A percentile compares a stretch with the other conserved stretches of the same genome.
Conservation (phyloP, 306 rosid species). For the Cicer chorassanicum region DNA sequence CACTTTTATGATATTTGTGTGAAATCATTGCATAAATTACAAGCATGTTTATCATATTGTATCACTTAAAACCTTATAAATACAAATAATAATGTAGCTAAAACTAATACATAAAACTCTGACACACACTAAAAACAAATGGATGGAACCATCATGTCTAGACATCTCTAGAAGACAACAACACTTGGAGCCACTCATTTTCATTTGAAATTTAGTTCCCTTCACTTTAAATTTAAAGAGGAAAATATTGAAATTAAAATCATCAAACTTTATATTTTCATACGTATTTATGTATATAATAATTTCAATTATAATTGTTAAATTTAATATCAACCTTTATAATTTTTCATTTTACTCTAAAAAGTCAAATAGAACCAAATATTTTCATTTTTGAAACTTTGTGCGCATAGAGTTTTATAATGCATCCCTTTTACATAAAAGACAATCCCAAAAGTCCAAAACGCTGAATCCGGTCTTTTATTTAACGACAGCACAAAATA, state of each 20-base stretch:
- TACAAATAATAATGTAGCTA: background rate
- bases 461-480: conserved; percentile 3
- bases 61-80: background rate
- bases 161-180: background rate
- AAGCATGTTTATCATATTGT: background rate
- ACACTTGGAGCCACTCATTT: background rate
- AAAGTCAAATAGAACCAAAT: background rate
- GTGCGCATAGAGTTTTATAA: too few relatives aligned
- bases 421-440: background rate
- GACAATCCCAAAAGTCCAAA: conserved; percentile 6
- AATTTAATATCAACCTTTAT: too few relatives aligned
- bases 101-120: background rate
- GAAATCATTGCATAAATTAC: background rate
- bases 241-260: too few relatives aligned
- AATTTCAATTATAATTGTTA: too few relatives aligned
- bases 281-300: too few relatives aligned
- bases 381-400: background rate
- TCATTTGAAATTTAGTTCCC: background rate
- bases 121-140: background rate
- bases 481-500: background rate
- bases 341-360: background rate
- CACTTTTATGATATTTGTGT: background rate
- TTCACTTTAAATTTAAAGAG: background rate
- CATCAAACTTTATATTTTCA: background rate
- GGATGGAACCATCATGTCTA: background rate